Percentiles rank a stretch among this genome's conserved stretches.
Conservation (phyloP, 2,329 filamentous ascomycete genomes). For the Stagonosporopsis vannaccii region DNA sequence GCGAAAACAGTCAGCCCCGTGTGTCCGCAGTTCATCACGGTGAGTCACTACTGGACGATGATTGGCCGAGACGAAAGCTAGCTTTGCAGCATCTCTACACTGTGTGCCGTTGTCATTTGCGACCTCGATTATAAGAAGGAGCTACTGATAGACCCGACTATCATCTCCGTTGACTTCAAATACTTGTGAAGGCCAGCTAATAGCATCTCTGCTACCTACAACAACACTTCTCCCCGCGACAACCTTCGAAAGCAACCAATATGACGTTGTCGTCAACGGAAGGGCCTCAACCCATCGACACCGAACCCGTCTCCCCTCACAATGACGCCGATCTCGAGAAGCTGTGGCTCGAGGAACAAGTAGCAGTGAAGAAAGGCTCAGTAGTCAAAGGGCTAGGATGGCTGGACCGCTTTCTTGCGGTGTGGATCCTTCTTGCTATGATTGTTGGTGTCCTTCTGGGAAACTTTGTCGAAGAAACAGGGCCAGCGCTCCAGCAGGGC, state of each 20-base stretch:
- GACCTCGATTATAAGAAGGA: slow-evolving; percentile 4
- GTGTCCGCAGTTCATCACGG: not conserved
- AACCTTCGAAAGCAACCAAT: slow-evolving; percentile 1
- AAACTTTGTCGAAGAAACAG: slow-evolving; percentile 4
- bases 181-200: not conserved
- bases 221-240: not conserved
- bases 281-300: slow-evolving; percentile 1
- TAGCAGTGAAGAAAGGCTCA: slow-evolving; percentile 1
- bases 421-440: slow-evolving; percentile 7
- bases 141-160: not conserved
- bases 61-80: not conserved
- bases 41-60: slow-evolving; percentile 1
- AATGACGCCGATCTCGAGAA: slow-evolving; percentile 3
- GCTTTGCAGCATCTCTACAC: not conserved
- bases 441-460: slow-evolving; percentile 3
- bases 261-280: slow-evolving; percentile 3
- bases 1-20: not conserved
- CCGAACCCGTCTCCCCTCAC: slow-evolving; percentile 2
- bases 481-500: slow-evolving; percentile 4
- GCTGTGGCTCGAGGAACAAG: slow-evolving; percentile 1
- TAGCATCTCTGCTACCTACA: slow-evolving; percentile 2
- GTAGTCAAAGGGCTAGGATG: slow-evolving; percentile 1
- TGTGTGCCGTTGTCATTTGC: slow-evolving; percentile 2
- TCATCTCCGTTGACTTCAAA: not conserved
- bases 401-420: slow-evolving; percentile 4